Conservation (phyloP, 225 moss, liverwort and hornwort species). For the Ulota crispa region DNA sequence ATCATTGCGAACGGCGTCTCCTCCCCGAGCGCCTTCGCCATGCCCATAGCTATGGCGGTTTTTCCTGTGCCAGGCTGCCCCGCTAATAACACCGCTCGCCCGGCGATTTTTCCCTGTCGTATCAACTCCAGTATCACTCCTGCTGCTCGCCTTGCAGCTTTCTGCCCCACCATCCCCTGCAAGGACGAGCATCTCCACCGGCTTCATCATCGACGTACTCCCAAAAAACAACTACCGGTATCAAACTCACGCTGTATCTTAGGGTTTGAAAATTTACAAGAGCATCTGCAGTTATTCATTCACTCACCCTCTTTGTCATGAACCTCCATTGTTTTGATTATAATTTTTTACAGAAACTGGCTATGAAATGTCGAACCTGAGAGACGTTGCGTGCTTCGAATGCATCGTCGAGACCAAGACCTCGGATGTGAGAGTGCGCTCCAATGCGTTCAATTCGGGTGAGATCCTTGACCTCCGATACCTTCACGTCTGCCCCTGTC, state of each 20-base stretch:
- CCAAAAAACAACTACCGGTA: neutral
- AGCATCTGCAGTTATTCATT: neutral
- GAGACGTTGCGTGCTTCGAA: slow-evolving; percentile 74
- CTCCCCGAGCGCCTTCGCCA: slow-evolving; percentile 81
- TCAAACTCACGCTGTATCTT: neutral
- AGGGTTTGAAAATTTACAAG: neutral
- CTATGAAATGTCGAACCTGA: slow-evolving; percentile 26
- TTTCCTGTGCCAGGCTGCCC: slow-evolving; percentile 84
- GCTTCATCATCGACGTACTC: neutral
- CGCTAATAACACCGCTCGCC: slow-evolving; percentile 67
- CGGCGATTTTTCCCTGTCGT: slow-evolving; percentile 69
- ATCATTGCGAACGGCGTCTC: slow-evolving; percentile 94
- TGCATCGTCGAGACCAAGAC: slow-evolving; percentile 76
- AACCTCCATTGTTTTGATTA: neutral
- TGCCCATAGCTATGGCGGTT: slow-evolving; percentile 87
- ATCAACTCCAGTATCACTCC: slow-evolving; percentile 84
- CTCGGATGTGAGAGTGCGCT: slow-evolving; percentile 85
- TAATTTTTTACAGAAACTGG: neutral
- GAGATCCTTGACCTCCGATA: slow-evolving; percentile 71
- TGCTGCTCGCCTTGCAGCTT: slow-evolving; percentile 73
- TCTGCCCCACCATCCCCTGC: slow-evolving; percentile 87
- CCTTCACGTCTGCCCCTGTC: slow-evolving; percentile 67
- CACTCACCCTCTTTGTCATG: neutral
- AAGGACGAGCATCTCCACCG: slow-evolving; percentile 14
- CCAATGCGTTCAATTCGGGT: slow-evolving; percentile 84